Evolutionary conservation across 352 stramenopile genomes (phyloP).

Genomic region (Globisporangium emineosum): DNA sequence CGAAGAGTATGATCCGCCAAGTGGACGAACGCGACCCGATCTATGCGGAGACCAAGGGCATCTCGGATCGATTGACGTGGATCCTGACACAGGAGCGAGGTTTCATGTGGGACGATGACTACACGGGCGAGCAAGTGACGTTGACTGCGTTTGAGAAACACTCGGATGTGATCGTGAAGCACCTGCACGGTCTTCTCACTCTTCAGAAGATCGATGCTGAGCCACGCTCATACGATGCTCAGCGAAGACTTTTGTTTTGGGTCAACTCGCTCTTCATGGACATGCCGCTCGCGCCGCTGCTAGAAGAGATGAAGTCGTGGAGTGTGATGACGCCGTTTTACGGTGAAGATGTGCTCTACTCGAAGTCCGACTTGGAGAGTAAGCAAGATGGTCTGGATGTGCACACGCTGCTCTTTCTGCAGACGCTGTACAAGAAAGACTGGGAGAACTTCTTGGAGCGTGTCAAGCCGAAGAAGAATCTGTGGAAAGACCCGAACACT

Average conservation of each 20-base stretch:
- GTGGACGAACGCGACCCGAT: constrained; percentile 79
- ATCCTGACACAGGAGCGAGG: constrained; percentile 95
- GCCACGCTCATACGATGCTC: constrained; percentile 95
- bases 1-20: constrained; percentile 84
- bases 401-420: constrained; percentile 86
- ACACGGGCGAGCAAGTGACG: constrained; percentile 94
- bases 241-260: constrained; percentile 96
- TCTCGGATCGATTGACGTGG: constrained; percentile 95
- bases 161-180: constrained; percentile 74
- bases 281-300: constrained; percentile 94
- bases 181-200: constrained; percentile 93
- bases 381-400: constrained; percentile 93
- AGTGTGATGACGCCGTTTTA: constrained; percentile 99
- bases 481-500: constrained; percentile 85
- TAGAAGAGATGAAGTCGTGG: constrained; percentile 98
- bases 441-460: constrained; percentile 99
- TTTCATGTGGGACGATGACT: constrained; percentile 98
- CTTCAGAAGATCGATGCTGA: constrained; percentile 97
- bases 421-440: constrained; percentile 97
- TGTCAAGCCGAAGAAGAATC: constrained; percentile 91
- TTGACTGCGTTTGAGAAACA: constrained; percentile 82
- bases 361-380: constrained; percentile 94
- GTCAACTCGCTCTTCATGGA: constrained; percentile 99
- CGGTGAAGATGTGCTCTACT: constrained; percentile 97
- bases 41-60: constrained; percentile 85